These are phyloP conservation scores for Hypoxylon sp. DNA, from an alignment of 2,329 filamentous ascomycete genomes.

Conservation along the genomic window DNA sequence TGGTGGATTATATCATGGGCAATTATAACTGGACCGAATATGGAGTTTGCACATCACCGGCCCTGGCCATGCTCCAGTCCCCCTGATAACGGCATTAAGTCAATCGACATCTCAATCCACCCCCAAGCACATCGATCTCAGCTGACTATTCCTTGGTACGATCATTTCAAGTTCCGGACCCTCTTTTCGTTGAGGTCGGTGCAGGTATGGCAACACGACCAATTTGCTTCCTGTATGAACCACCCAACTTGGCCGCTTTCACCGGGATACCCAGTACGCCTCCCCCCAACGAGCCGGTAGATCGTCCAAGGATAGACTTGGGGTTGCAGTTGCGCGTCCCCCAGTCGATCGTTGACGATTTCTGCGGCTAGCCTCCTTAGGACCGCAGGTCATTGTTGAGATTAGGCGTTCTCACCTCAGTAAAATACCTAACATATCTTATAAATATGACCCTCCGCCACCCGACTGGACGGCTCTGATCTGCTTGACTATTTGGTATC, in stretches of 20 bases:
- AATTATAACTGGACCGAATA: conserved; percentile 18
- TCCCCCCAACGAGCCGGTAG: conserved; percentile 21
- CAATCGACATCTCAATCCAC: conserved; percentile 16
- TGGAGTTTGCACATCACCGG: conserved; percentile 2
- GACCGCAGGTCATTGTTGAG: conserved; percentile 1
- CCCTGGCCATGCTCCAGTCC: not conserved
- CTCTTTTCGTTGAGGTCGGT: not conserved
- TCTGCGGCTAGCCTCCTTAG: conserved; percentile 1
- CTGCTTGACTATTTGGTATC: not conserved
- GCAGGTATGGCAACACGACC: not conserved
- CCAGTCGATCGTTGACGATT: conserved; percentile 17
- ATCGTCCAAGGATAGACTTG: conserved; percentile 10
- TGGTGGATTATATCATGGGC: conserved; percentile 9
- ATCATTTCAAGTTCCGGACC: conserved; percentile 1
- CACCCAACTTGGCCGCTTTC: conserved; percentile 8
- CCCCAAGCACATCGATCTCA: conserved; percentile 21
- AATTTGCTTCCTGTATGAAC: conserved; percentile 9
- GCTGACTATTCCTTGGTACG: conserved; percentile 14
- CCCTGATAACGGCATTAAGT: conserved; percentile 7
- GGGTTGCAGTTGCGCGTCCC: conserved; percentile 19
- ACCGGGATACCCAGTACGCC: not conserved
- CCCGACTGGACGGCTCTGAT: conserved; percentile 7
- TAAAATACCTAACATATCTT: conserved; percentile 8
- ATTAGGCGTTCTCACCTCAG: conserved; percentile 10
- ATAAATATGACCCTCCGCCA: conserved; percentile 27